Evolutionary conservation across 2,329 filamentous ascomycete genomes (phyloP).

Genomic region (Fusarium kyushuense): DNA sequence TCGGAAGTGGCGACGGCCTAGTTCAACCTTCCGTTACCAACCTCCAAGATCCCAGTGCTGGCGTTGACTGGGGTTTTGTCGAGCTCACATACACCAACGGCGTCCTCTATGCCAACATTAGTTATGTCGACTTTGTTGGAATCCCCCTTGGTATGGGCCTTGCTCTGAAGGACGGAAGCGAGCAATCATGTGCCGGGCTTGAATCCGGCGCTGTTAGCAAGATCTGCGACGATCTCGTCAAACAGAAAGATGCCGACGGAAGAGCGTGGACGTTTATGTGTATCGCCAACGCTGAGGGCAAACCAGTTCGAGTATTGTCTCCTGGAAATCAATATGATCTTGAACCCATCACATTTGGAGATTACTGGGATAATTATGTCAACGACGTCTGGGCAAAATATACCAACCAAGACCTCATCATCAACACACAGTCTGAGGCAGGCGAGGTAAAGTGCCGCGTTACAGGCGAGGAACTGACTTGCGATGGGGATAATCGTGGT

Average conservation of each 20-base stretch:
- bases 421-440: slow-evolving; percentile 58
- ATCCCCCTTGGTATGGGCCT: slow-evolving; percentile 64
- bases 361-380: slow-evolving; percentile 61
- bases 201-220: slow-evolving; percentile 50
- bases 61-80: slow-evolving; percentile 63
- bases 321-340: slow-evolving; percentile 57
- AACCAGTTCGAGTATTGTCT: slow-evolving; percentile 59
- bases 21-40: slow-evolving; percentile 63
- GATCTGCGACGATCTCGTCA: slow-evolving; percentile 57
- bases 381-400: slow-evolving; percentile 62
- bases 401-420: slow-evolving; percentile 52
- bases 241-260: slow-evolving; percentile 55
- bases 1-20: slow-evolving; percentile 51
- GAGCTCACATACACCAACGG: slow-evolving; percentile 60
- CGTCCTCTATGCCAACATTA: slow-evolving; percentile 61
- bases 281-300: slow-evolving; percentile 53
- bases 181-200: slow-evolving; percentile 58
- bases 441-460: slow-evolving; percentile 58
- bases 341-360: slow-evolving; percentile 52
- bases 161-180: slow-evolving; percentile 51
- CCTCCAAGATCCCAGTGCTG: slow-evolving; percentile 57
- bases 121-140: slow-evolving; percentile 64
- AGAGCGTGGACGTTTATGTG: slow-evolving; percentile 61
- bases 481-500: slow-evolving; percentile 57
- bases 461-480: slow-evolving; percentile 52